A percentile compares a stretch with the other conserved stretches of the same genome.
These are phyloP conservation scores for Lasiodiplodia gonubiensis DNA, from an alignment of 2,329 filamentous ascomycete species.

Conservation along the genomic window DNA sequence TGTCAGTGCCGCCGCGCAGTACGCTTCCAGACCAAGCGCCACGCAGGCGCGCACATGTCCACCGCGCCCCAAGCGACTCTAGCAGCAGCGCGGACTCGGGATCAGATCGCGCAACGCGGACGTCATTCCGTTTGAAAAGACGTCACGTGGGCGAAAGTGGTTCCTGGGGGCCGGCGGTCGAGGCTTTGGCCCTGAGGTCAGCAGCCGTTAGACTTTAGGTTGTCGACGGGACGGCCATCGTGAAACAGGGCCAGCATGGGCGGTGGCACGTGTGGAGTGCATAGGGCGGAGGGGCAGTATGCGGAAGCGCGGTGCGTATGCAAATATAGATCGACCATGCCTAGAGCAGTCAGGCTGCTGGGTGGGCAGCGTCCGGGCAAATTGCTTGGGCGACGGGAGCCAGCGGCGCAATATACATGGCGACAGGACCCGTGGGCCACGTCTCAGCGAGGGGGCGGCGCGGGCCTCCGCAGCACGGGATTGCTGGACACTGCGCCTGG, in stretches of 20 bases:
- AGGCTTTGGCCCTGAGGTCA: conserved; percentile 1
- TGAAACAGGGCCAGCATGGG: conserved; percentile 13
- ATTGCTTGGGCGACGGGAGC: conserved; percentile 1
- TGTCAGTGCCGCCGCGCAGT: conserved; percentile 12
- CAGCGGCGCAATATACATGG: conserved; percentile 15
- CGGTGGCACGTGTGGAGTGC: conserved; percentile 21
- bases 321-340: conserved; percentile 27
- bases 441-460: conserved; percentile 18
- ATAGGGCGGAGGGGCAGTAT: conserved; percentile 6
- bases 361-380: background rate
- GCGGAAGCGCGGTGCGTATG: conserved; percentile 7
- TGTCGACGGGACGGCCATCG: conserved; percentile 18
- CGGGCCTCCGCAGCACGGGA: conserved; percentile 14
- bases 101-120: background rate
- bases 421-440: conserved; percentile 13
- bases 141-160: background rate
- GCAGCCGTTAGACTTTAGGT: conserved; percentile 18
- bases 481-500: conserved; percentile 17
- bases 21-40: conserved; percentile 16
- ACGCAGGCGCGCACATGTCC: background rate
- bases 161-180: background rate
- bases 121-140: background rate
- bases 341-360: background rate
- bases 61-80: background rate
- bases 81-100: background rate